Base-by-base conservation (phyloP, 345 rosid genomes). In the Mangifera indica region DNA sequence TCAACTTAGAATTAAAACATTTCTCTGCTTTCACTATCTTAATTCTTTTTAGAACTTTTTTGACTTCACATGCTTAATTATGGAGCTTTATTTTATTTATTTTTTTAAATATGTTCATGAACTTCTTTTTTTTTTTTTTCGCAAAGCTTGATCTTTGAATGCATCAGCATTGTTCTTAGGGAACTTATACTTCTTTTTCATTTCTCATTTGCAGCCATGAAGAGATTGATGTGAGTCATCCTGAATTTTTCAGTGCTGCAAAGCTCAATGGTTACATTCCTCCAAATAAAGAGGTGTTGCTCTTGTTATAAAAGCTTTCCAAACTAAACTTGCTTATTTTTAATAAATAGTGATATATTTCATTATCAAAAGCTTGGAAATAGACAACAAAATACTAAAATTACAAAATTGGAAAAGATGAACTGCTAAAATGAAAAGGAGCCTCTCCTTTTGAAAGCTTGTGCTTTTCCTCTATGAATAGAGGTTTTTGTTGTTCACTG, bases 211-310 rank as follows among this genome's bases (percentile, higher is more conserved):
- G 78, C 87, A 92, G 99, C 86, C 93, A 90, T 77, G 98, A 90
- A 76, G 98, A 92, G 64, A 87, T 87, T 20, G 98, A 94, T 77
- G 98, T 92, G 65, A 92, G 88, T 78, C 99, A 95, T 83, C 98
- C 98, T 55, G 97, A 95, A 3, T 92, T 95, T 79, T 95, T 92
- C 73, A 84, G 87, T 65, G 69, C 98, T 29, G 99, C 96, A 67
- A 92, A 92, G 83, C 87, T 79, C 63, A 91, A 91, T 91, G 96
- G 98, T 69, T 95, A 95, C 56, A 79, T 84, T 78, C 98, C 99
- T 85, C 94, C 94, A 64, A 86, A 87, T 73, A 77, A 83, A 83
- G 99, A 92, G 98, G 98, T 92, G 73, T 21, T 42, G 46, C 18
- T 20, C 7, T 55, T 66, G 51, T 49, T 3, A 7, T 55, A 22